Conservation (phyloP, 2,329 filamentous ascomycete genomes). For the Chalara sp. region DNA sequence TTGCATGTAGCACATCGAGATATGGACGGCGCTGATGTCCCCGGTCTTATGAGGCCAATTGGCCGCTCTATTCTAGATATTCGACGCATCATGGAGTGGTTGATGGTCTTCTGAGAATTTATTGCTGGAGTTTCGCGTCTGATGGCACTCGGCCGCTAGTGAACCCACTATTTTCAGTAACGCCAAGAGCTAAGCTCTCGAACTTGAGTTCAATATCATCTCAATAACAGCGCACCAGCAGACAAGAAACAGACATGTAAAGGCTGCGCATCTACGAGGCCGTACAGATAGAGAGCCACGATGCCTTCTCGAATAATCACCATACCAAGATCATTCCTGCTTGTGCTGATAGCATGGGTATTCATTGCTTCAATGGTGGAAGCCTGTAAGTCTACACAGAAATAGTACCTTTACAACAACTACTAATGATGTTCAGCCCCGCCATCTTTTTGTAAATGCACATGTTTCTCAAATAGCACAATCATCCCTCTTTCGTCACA, state of each 20-base stretch:
- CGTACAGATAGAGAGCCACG: not conserved
- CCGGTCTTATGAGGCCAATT: conserved; percentile 19
- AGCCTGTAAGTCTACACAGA: conserved; percentile 17
- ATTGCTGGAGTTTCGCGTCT: no score
- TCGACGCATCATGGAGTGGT: conserved; percentile 22
- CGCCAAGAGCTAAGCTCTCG: not conserved
- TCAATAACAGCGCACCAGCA: not conserved
- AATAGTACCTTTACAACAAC: not conserved
- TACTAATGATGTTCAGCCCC: conserved; percentile 39
- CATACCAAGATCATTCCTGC: conserved; percentile 15
- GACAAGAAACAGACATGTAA: not conserved
- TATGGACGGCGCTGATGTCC: conserved; percentile 4
- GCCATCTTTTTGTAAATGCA: conserved; percentile 64
- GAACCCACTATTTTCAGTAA: no score
- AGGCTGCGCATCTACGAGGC: no score
- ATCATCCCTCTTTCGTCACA: conserved; percentile 49
- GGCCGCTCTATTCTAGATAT: conserved; percentile 24
- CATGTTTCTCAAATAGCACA: conserved; percentile 63
- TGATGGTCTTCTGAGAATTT: no score
- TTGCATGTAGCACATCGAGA: conserved; percentile 20
- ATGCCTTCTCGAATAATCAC: not conserved
- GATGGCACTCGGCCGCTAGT: no score
- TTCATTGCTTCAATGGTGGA: conserved; percentile 20
- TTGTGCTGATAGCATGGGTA: conserved; percentile 17
- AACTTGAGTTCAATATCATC: not conserved